phyloP scores from a whole-genome alignment of 2,329 filamentous ascomycete genomes.

The Rutstroemia sp. region DNA sequence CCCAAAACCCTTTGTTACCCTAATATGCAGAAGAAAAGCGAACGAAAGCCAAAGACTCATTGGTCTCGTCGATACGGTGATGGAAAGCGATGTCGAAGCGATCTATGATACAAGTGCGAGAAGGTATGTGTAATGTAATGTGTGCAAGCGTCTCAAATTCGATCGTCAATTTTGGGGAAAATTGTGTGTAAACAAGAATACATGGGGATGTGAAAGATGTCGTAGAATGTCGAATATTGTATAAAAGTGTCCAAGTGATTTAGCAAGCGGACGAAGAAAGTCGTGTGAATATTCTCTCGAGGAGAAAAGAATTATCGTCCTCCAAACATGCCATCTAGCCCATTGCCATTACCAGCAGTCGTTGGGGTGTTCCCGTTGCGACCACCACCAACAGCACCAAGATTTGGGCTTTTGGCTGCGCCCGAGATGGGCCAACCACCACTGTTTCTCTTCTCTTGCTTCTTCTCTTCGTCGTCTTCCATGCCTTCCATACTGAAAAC shows the following conservation, averaged over 20 bases:
- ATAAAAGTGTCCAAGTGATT: neutral
- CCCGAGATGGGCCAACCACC: conserved; percentile 25
- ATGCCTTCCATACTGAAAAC: conserved; percentile 62
- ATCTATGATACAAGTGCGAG: conserved; percentile 9
- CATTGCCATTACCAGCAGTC: conserved; percentile 1
- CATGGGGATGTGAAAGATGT: neutral
- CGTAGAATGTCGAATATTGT: neutral
- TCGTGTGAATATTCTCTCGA: neutral
- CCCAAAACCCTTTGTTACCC: conserved; percentile 3
- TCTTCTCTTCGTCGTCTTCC: conserved; percentile 50
- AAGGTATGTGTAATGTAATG: conserved; percentile 6
- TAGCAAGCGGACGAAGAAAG: neutral
- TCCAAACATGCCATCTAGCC: conserved; percentile 19
- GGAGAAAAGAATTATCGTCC: neutral
- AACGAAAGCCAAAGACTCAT: neutral
- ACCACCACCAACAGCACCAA: conserved; percentile 16
- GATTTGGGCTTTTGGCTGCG: conserved; percentile 18
- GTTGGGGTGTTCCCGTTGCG: conserved; percentile 12
- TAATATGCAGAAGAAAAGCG: conserved; percentile 9
- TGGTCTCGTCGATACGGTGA: neutral
- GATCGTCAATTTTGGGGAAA: neutral
- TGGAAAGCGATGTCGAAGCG: neutral
- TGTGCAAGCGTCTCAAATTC: neutral
- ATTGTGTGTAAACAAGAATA: neutral
- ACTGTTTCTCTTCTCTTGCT: conserved; percentile 31